These are phyloP conservation scores for Spatholobus suberectus DNA, from an alignment of 306 rosid genomes.

Conservation along the genomic window DNA sequence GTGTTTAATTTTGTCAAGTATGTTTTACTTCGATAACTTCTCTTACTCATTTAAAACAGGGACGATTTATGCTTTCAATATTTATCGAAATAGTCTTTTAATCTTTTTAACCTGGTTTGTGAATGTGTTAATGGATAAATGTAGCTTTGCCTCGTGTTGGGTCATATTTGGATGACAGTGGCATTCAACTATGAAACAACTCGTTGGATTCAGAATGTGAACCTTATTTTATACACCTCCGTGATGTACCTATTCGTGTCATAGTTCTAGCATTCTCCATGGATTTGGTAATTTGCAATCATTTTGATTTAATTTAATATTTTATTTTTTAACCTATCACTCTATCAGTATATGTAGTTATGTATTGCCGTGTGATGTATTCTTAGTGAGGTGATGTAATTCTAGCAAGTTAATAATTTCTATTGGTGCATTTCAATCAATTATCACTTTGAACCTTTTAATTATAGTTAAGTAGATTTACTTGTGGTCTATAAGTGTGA, in stretches of 20 bases:
- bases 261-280: background rate
- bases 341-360: background rate
- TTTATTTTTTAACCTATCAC: background rate
- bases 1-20: background rate
- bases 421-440: too few relatives aligned
- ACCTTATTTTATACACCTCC: background rate
- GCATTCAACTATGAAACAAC: background rate
- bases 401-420: background rate
- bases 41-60: background rate
- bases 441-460: too few relatives aligned
- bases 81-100: background rate
- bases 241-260: background rate
- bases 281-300: background rate
- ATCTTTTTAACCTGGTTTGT: background rate
- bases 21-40: background rate
- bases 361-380: background rate
- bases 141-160: background rate
- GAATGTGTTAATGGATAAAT: background rate
- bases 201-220: background rate
- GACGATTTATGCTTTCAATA: background rate
- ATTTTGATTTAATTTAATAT: too few relatives aligned
- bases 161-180: background rate
- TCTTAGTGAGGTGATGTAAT: background rate
- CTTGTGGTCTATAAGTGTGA: too few relatives aligned
- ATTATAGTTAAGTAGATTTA: too few relatives aligned